Evolutionary conservation across 208 protist genomes (phyloP).

Genomic region (Trypanosoma avium): DNA sequence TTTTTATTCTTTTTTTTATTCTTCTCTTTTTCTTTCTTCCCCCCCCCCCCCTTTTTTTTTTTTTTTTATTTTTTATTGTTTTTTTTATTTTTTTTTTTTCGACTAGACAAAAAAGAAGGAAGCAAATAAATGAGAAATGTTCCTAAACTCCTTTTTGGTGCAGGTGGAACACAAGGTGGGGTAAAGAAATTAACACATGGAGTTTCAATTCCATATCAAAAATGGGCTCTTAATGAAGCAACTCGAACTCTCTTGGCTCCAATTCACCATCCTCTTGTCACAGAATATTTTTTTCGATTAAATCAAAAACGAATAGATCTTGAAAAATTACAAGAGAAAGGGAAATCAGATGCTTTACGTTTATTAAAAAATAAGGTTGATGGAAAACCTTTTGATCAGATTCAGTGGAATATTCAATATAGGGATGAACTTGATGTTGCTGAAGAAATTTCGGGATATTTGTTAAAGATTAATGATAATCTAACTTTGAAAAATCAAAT

Average conservation of each 20-base stretch:
- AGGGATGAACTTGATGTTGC: conserved; percentile 73
- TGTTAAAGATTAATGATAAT: conserved; percentile 72
- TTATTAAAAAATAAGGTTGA: conserved; percentile 49
- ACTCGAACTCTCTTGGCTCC: conserved; percentile 47
- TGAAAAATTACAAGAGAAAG: conserved; percentile 50
- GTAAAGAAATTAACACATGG: conserved; percentile 56
- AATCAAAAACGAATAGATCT: conserved; percentile 48
- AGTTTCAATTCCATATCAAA: conserved; percentile 50
- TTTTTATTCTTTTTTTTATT: conserved; percentile 5
- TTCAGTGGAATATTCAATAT: conserved; percentile 79
- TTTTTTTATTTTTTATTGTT: conserved; percentile 17
- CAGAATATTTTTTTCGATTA: conserved; percentile 82
- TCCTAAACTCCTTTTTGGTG: conserved; percentile 47
- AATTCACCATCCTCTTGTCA: conserved; percentile 80
- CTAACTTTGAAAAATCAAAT: conserved; percentile 46
- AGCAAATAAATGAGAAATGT: conserved; percentile 21
- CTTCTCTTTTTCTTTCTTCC: conserved; percentile 10
- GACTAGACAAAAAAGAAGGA: not conserved
- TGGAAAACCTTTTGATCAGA: conserved; percentile 53
- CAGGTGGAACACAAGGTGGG: conserved; percentile 76
- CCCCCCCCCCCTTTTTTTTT: not conserved
- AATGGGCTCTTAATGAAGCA: conserved; percentile 53
- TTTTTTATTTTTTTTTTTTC: conserved; percentile 17
- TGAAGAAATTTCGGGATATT: conserved; percentile 35
- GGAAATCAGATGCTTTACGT: conserved; percentile 16